A percentile compares a stretch with the other conserved stretches of the same genome.
Evolutionary conservation across 2,329 filamentous ascomycete species (phyloP).

Genomic region (Xylariaceae sp.): DNA sequence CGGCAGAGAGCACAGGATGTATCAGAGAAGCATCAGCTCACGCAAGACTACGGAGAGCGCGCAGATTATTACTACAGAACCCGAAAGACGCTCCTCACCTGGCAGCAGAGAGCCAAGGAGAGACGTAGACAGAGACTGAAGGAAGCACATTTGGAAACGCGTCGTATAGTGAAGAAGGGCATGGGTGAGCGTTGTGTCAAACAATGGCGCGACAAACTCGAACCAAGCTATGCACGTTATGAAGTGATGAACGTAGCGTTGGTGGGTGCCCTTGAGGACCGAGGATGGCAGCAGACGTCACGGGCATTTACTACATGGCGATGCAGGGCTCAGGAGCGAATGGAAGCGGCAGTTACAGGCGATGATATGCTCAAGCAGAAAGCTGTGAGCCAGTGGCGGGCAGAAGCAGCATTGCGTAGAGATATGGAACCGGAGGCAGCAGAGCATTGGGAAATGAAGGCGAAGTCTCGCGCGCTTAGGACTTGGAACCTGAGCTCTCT

Average conservation of each 20-base stretch:
- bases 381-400: constrained; percentile 28
- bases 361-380: constrained; percentile 26
- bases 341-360: constrained; percentile 19
- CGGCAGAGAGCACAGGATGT: constrained; percentile 22
- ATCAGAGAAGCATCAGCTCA: constrained; percentile 23
- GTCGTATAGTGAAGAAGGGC: constrained; percentile 33
- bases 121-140: constrained; percentile 32
- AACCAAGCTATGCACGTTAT: constrained; percentile 26
- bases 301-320: constrained; percentile 30
- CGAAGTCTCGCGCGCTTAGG: constrained; percentile 26
- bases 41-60: constrained; percentile 26
- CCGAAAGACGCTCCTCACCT: constrained; percentile 24
- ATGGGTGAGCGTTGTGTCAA: constrained; percentile 32
- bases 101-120: constrained; percentile 28
- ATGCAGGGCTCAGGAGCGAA: constrained; percentile 23
- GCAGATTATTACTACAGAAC: constrained; percentile 33
- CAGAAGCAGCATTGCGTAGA: constrained; percentile 17
- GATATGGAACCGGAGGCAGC: constrained; percentile 24
- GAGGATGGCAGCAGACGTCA: constrained; percentile 24
- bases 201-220: constrained; percentile 29
- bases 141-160: constrained; percentile 33
- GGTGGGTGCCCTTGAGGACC: constrained; percentile 24
- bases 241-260: constrained; percentile 28
- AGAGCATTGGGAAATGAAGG: constrained; percentile 26
- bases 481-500: constrained; percentile 32